Percentiles rank a stretch among this genome's conserved stretches.
These are phyloP conservation scores for Exserohilum turcica DNA, from an alignment of 2,329 filamentous ascomycete species.

Conservation along the genomic window DNA sequence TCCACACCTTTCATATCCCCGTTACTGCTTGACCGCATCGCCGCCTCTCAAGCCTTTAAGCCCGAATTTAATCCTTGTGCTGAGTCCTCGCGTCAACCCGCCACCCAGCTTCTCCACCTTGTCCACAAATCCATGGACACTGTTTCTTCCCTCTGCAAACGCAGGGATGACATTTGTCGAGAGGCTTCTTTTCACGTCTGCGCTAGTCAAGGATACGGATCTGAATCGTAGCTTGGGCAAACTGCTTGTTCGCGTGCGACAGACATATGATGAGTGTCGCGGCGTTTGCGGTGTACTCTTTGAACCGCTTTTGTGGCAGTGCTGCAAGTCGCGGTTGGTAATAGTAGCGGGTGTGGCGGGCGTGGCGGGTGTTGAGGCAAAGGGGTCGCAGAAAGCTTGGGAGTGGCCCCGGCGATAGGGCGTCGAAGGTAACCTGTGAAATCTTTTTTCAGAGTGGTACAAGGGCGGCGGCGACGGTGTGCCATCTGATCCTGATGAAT, in stretches of 20 bases:
- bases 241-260: not conserved
- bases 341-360: too few relatives aligned
- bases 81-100: not conserved
- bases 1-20: too few relatives aligned
- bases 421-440: too few relatives aligned
- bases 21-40: not conserved
- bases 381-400: not conserved
- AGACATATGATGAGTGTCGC: not conserved
- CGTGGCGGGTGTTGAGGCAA: too few relatives aligned
- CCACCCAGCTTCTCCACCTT: constrained; percentile 1
- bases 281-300: not conserved
- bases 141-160: not conserved
- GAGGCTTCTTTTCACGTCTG: not conserved
- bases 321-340: too few relatives aligned
- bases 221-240: not conserved
- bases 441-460: too few relatives aligned
- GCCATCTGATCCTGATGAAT: not conserved
- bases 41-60: not conserved
- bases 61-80: not conserved
- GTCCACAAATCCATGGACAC: not conserved
- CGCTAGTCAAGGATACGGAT: not conserved
- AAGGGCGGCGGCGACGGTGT: not conserved
- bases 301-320: too few relatives aligned
- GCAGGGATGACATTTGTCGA: not conserved
- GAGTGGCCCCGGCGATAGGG: not conserved